Evolutionary conservation across 805 yeast species (phyloP).

Genomic region (Ogataea allantospora): DNA sequence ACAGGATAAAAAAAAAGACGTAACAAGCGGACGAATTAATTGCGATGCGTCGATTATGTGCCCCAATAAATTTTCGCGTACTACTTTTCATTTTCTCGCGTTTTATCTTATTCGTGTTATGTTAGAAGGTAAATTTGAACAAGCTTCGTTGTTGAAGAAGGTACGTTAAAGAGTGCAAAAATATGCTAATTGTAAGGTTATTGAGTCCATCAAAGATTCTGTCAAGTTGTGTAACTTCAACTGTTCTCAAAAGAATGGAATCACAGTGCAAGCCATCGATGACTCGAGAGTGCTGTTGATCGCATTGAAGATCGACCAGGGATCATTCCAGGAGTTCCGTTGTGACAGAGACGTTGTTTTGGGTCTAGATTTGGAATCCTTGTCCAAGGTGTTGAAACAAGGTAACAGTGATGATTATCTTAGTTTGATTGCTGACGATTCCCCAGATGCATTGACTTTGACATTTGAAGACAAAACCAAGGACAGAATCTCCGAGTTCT

Average conservation of each 20-base stretch:
- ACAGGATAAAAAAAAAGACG: neutral
- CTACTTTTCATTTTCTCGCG: conserved; percentile 7
- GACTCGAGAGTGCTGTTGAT: conserved; percentile 94
- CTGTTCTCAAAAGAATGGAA: conserved; percentile 85
- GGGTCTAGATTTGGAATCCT: conserved; percentile 86
- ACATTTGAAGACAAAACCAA: conserved; percentile 88
- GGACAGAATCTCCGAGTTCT: conserved; percentile 90
- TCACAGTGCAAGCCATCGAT: conserved; percentile 96
- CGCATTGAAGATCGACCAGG: conserved; percentile 80
- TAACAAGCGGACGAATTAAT: neutral
- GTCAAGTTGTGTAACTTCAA: conserved; percentile 95
- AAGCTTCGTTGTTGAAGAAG: conserved; percentile 87
- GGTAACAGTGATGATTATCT: conserved; percentile 88
- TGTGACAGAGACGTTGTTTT: conserved; percentile 91
- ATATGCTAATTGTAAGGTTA: conserved; percentile 42
- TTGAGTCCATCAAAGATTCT: conserved; percentile 92
- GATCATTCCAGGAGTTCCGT: conserved; percentile 88
- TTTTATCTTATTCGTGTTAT: conserved; percentile 37
- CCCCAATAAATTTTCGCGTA: conserved; percentile 4
- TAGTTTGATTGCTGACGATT: conserved; percentile 78
- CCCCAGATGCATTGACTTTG: conserved; percentile 72
- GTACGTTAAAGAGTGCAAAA: conserved; percentile 32
- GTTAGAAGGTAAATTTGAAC: conserved; percentile 97
- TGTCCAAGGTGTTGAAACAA: conserved; percentile 84
- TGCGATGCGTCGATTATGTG: conserved; percentile 3